These are phyloP conservation scores for Prototheca wickerhamii DNA, from an alignment of 163 green algal species.

Conservation along the genomic window DNA sequence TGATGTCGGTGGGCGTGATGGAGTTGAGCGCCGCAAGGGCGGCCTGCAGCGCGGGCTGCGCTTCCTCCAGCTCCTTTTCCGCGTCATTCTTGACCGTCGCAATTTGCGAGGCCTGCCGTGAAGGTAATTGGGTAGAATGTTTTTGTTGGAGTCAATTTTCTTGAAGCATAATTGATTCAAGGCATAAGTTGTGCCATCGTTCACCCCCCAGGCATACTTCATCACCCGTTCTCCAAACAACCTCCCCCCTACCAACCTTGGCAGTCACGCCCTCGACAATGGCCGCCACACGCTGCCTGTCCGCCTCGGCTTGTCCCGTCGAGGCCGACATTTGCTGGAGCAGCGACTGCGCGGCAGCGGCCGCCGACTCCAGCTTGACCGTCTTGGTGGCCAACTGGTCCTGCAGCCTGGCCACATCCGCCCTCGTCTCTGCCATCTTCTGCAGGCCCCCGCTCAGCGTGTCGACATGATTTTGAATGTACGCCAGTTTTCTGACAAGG, in stretches of 20 bases:
- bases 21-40: slow-evolving; percentile 79
- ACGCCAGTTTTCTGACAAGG: slow-evolving; percentile 55
- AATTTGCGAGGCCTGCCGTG: slow-evolving; percentile 76
- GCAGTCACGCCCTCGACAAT: slow-evolving; percentile 70
- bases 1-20: slow-evolving; percentile 88
- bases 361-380: slow-evolving; percentile 67
- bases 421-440: slow-evolving; percentile 91
- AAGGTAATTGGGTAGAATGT: slow-evolving; percentile 1
- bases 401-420: slow-evolving; percentile 55
- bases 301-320: slow-evolving; percentile 86
- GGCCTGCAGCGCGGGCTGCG: slow-evolving; percentile 85
- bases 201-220: neutral
- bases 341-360: slow-evolving; percentile 74
- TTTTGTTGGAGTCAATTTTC: neutral
- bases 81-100: slow-evolving; percentile 72
- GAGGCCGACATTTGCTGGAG: slow-evolving; percentile 81
- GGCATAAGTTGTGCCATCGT: neutral
- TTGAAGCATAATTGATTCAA: neutral
- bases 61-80: slow-evolving; percentile 77
- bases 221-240: neutral
- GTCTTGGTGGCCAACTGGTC: slow-evolving; percentile 88
- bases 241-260: slow-evolving; percentile 10
- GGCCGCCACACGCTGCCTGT: slow-evolving; percentile 83
- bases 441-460: slow-evolving; percentile 75
- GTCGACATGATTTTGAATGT: slow-evolving; percentile 64